A percentile compares a stretch with the other conserved stretches of the same genome.
Evolutionary conservation across 495 filamentous ascomycete genomes (phyloP).

Genomic region (Talaromyces borbonicus): DNA sequence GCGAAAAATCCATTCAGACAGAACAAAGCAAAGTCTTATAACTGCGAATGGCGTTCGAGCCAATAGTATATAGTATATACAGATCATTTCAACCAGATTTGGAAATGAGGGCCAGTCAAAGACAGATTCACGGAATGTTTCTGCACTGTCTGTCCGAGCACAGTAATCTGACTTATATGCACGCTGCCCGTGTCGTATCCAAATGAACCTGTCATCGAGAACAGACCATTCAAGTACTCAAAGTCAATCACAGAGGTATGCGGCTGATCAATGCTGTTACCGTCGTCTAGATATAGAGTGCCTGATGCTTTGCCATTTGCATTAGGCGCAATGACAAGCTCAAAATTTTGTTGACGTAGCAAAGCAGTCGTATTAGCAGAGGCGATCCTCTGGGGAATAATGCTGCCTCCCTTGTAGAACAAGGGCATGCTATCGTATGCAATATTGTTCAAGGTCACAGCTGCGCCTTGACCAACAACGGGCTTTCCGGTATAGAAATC

Average conservation of each 20-base stretch:
- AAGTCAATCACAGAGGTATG: slow-evolving; percentile 42
- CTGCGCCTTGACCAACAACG: slow-evolving; percentile 46
- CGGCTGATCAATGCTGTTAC: slow-evolving; percentile 43
- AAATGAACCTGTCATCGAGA: slow-evolving; percentile 44
- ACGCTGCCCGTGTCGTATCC: slow-evolving; percentile 34
- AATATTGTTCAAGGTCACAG: slow-evolving; percentile 43
- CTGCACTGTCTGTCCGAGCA: slow-evolving; percentile 35
- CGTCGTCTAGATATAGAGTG: slow-evolving; percentile 52
- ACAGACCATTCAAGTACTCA: slow-evolving; percentile 37
- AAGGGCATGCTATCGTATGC: slow-evolving; percentile 60
- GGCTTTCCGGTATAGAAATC: slow-evolving; percentile 57
- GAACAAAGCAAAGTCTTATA: too few species aligned
- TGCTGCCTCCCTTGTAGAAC: slow-evolving; percentile 58
- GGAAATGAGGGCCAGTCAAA: neutral
- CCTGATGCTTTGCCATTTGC: slow-evolving; percentile 37
- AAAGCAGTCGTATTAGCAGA: slow-evolving; percentile 61
- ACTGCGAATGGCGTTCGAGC: too few species aligned
- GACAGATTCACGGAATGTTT: slow-evolving; percentile 3
- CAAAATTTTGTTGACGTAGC: slow-evolving; percentile 56
- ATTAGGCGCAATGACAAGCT: slow-evolving; percentile 58
- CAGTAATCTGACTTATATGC: slow-evolving; percentile 44
- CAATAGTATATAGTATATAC: neutral
- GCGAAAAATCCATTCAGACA: too few species aligned
- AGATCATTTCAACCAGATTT: neutral
- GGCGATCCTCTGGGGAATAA: slow-evolving; percentile 53